Percentiles rank a stretch among this genome's conserved stretches.
phyloP scores from a whole-genome alignment of 495 filamentous ascomycete genomes.

The Xylaria venustula region DNA sequence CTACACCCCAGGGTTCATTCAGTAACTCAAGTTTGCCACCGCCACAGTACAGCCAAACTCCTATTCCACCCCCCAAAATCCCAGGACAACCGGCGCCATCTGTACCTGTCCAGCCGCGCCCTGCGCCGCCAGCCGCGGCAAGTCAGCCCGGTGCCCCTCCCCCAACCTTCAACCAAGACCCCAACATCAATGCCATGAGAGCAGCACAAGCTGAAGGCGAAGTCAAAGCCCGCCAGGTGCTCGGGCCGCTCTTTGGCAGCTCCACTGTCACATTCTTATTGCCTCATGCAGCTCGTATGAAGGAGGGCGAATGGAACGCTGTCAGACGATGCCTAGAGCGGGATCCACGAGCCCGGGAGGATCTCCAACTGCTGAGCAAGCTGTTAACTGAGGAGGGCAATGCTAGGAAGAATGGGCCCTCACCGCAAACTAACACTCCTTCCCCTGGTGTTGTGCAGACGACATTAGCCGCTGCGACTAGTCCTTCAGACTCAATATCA shows the following conservation, averaged over 20 bases:
- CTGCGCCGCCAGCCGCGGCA: constrained; percentile 16
- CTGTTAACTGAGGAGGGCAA: constrained; percentile 43
- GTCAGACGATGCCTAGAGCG: constrained; percentile 58
- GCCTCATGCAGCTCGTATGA: constrained; percentile 61
- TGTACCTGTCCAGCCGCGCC: constrained; percentile 9
- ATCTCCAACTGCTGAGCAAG: constrained; percentile 48
- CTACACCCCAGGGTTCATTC: constrained; percentile 45
- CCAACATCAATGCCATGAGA: constrained; percentile 25
- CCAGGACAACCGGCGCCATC: constrained; percentile 22
- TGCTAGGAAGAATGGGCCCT: constrained; percentile 23
- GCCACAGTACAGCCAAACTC: constrained; percentile 30
- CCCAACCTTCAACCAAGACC: constrained; percentile 20
- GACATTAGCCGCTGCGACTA: constrained; percentile 25
- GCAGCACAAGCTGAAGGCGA: constrained; percentile 43
- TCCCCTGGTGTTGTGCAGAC: constrained; percentile 26
- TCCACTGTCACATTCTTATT: constrained; percentile 68
- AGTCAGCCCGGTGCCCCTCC: constrained; percentile 23
- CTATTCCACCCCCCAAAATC: constrained; percentile 32
- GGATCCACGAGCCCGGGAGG: constrained; percentile 47
- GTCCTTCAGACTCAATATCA: constrained; percentile 13
- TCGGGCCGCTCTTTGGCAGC: constrained; percentile 57
- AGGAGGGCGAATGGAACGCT: constrained; percentile 61
- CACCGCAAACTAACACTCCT: constrained; percentile 15
- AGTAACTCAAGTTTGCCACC: constrained; percentile 24
- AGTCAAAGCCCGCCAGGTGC: constrained; percentile 52